phyloP scores from a whole-genome alignment of 2,329 filamentous ascomycete genomes.

The Clarireedia paspali region DNA sequence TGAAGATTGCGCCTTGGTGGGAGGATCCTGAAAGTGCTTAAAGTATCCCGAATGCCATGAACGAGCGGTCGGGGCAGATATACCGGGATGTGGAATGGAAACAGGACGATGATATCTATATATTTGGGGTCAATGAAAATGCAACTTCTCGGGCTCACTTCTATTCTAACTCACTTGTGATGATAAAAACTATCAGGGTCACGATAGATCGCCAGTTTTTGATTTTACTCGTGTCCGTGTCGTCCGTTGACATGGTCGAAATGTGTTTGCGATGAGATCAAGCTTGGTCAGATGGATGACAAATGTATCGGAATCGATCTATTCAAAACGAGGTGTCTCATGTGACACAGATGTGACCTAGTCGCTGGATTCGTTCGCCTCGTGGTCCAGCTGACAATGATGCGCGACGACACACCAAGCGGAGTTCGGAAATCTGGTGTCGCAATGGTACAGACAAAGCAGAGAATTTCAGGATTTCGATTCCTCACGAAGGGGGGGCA shows the following conservation, averaged over 20 bases:
- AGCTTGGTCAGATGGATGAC: not conserved
- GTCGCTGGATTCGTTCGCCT: no score
- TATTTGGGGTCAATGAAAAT: not conserved
- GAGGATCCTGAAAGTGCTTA: constrained; percentile 46
- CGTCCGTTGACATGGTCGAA: not conserved
- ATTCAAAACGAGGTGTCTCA: no score
- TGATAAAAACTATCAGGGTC: constrained; percentile 59
- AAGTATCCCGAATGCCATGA: constrained; percentile 35
- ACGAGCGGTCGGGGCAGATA: constrained; percentile 46
- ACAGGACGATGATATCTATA: constrained; percentile 60
- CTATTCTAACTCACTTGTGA: constrained; percentile 52
- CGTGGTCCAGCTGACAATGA: no score
- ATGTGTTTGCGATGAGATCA: not conserved
- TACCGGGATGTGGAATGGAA: constrained; percentile 59
- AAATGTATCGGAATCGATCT: not conserved
- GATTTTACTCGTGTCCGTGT: constrained; percentile 48
- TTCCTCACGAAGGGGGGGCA: no score
- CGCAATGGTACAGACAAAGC: no score
- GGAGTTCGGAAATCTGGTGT: no score
- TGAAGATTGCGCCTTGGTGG: constrained; percentile 31
- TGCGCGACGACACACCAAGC: no score
- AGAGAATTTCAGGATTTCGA: no score
- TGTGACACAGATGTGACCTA: no score
- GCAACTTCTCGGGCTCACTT: not conserved
- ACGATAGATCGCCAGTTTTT: constrained; percentile 61